Base-by-base conservation (phyloP, 805 yeast genomes). In the Gaillardinia entomophila region DNA sequence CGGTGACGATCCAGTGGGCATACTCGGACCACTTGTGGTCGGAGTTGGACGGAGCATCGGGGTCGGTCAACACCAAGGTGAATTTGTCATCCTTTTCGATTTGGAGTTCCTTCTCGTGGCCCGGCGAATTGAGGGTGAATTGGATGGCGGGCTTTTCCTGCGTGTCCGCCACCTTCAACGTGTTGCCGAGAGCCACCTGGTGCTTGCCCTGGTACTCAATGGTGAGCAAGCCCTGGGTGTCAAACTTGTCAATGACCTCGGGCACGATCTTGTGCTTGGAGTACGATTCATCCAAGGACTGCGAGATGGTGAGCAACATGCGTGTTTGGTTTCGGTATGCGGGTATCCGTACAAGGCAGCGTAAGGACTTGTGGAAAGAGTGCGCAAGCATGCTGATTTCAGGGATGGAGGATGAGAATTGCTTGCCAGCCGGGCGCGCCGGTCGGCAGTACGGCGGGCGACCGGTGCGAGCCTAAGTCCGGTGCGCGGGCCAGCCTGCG, bases 1-100 rank as follows among this genome's bases (percentile, higher is more conserved):
- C 79, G 2, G 77, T 58, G 20, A 68, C 61, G 25, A 88, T 63
- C 69, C 75, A 85, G 61, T 88, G 97, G 33, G 82, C 77, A 54
- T 68, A 88, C 57, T 88, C 95, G 3, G 92, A 80, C 94, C 95
- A 87, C 53, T 79, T 85, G 50, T 80, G 77, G 55, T 88, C 96
- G 3, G 73, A 69, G 45, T 77, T 72, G 3, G 88, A 74, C 11
- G 97, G 97, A 6, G 96, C 96, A 64, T 88, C 96, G 1, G 97
- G 97, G 57, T 88, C 96, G 6, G 96, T 89, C 43, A 88, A 45
- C 3, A 84, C 83, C 43, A 89, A 61, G 8, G 92, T 77, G 60
- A 82, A 88, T 31, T 70, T 59, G 42, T 77, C 81, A 16, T 67
- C 55, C 16, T 56, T 45, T 12, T 61, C 49, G 24, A 71, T 60